Base-by-base conservation (phyloP, 2,329 filamentous ascomycete species). In the Penicillium occitanis region DNA sequence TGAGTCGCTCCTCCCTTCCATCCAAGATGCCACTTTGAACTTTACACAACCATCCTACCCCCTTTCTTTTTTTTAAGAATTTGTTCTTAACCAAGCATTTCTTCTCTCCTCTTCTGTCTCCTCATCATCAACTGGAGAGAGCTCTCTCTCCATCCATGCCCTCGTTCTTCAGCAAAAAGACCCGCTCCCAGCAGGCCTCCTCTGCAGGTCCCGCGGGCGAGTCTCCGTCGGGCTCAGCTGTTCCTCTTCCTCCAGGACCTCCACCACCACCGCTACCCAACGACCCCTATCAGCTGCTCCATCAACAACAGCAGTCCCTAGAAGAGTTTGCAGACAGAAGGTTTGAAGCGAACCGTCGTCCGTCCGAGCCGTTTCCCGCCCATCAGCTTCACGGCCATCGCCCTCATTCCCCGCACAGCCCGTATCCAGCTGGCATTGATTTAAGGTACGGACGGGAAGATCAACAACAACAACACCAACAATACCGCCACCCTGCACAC, bases 161-260 rank as follows among this genome's bases (percentile, higher is more conserved):
- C 65, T 64, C 65, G 25, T 61, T 67, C 37, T 67, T 67, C 61
- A 67, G 65, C 42, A 64, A 63, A 63, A 67, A 64, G 61, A 67
- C 61, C 65, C 65, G 65, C 61, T 64, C 65, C 22, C 65, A 67
- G 65, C 57, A 60, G 57, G 57, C 37, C 25, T 61, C 44, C 42
- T 37, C 40, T 58, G 46, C 48, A 25, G 25, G 25, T 25, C 25
- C 25, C 53, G 53, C 63, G 63, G 53, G 53, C 53, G 63, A 64
- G 63, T 63, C 50, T 40, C 35, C 50, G 37, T 55, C 50, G 51
- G 51, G 50, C 48, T 63, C 61, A 42, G 48, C 61, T 57, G 33
- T 40, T 22, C 57, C 33, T 40, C 35, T 37, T 28, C 33, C 57
- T 42, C 22, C 37, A 46, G 51, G 53, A 57, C 51, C 61, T 58